Evolutionary conservation across 176 grass and related monocot species (phyloP).

Genomic region (Cenchrus fungigraminus): DNA sequence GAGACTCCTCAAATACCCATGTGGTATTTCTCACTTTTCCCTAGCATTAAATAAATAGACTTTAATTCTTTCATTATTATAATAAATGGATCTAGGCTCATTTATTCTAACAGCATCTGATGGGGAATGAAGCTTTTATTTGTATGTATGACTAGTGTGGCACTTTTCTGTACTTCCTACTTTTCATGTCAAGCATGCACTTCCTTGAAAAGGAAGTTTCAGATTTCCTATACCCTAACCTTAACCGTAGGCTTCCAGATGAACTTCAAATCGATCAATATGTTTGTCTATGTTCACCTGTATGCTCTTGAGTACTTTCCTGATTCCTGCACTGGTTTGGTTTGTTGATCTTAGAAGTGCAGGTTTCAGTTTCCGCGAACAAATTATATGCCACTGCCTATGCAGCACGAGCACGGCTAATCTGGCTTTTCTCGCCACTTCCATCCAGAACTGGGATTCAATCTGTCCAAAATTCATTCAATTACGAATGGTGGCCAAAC

Average conservation of each 20-base stretch:
- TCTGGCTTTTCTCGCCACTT: not conserved
- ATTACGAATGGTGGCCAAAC: not conserved
- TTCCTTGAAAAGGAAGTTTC: too few relatives aligned
- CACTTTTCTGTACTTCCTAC: not conserved
- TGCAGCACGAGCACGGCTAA: not conserved
- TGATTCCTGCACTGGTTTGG: not conserved
- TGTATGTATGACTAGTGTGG: not conserved
- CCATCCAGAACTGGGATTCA: not conserved
- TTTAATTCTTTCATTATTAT: too few relatives aligned
- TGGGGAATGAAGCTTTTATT: too few relatives aligned
- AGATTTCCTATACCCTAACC: not conserved
- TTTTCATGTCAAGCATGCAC: conserved; percentile 2
- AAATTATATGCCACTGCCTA: not conserved
- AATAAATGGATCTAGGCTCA: too few relatives aligned
- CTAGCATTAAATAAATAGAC: too few relatives aligned
- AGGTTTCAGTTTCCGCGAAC: not conserved
- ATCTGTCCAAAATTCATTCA: not conserved
- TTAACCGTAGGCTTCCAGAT: conserved; percentile 20
- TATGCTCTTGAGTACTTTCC: not conserved
- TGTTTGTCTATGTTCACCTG: not conserved
- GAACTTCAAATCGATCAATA: not conserved
- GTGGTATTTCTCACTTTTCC: too few relatives aligned
- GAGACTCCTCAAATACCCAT: too few relatives aligned
- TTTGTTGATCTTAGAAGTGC: too few relatives aligned
- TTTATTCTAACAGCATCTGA: too few relatives aligned